A percentile compares a stretch with the other conserved stretches of the same genome.
Evolutionary conservation across 108 stramenopile genomes (phyloP).

Genomic region (Nitzschia palea): DNA sequence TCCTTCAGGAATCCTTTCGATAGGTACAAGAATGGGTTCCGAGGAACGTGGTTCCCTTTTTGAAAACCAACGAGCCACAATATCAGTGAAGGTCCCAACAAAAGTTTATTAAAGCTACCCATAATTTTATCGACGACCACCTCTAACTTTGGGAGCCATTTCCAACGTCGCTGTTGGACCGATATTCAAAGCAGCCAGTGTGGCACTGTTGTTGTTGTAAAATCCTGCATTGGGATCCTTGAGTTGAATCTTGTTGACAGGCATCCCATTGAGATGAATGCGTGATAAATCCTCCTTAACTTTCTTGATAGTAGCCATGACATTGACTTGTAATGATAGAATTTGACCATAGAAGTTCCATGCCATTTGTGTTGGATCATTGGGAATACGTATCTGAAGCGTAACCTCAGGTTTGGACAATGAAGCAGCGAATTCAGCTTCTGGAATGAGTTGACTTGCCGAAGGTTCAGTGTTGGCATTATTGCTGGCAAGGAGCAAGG

Average conservation of each 20-base stretch:
- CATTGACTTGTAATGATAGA: conserved; percentile 58
- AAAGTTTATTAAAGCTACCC: neutral
- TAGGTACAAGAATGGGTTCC: no score
- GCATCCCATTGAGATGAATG: conserved; percentile 70
- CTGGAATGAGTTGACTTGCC: conserved; percentile 38
- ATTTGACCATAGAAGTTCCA: conserved; percentile 89
- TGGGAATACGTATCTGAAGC: conserved; percentile 65
- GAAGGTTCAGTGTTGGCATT: neutral
- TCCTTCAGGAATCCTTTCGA: no score
- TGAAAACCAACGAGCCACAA: no score
- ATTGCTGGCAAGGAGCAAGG: neutral
- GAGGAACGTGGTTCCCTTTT: no score
- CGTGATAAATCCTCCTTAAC: conserved; percentile 67
- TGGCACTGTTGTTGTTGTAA: conserved; percentile 63
- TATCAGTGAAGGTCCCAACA: no score
- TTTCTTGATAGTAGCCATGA: conserved; percentile 64
- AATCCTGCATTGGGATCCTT: conserved; percentile 62
- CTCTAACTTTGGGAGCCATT: conserved; percentile 71
- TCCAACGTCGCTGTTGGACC: conserved; percentile 73
- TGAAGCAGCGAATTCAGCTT: conserved; percentile 63
- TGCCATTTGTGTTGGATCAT: conserved; percentile 64
- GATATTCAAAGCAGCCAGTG: conserved; percentile 70
- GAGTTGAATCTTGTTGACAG: conserved; percentile 85
- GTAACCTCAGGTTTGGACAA: conserved; percentile 61
- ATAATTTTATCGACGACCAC: conserved; percentile 59